phyloP scores from a whole-genome alignment of 495 filamentous ascomycete species.

The Penicillium maclennaniae region DNA sequence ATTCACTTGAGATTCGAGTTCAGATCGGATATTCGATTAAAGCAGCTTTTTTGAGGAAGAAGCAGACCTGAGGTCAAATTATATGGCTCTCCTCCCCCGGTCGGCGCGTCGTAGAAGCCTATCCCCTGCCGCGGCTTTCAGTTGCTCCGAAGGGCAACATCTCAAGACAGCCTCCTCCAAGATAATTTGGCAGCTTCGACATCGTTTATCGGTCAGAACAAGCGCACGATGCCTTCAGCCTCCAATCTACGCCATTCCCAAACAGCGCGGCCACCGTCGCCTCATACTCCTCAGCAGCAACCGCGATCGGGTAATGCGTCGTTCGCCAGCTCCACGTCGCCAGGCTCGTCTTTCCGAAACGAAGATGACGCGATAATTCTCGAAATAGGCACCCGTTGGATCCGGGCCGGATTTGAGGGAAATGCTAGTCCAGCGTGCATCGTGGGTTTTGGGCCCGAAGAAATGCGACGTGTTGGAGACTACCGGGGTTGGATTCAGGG shows the following conservation, averaged over 20 bases:
- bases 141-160: conserved; percentile 16
- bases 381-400: conserved; percentile 73
- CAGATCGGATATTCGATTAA: background rate
- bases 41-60: background rate
- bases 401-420: conserved; percentile 82
- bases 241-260: conserved; percentile 34
- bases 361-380: conserved; percentile 83
- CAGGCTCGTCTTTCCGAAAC: conserved; percentile 64
- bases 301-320: conserved; percentile 38
- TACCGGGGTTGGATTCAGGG: conserved; percentile 63
- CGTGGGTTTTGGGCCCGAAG: conserved; percentile 65
- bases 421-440: conserved; percentile 70
- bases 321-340: conserved; percentile 65
- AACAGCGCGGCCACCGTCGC: conserved; percentile 27
- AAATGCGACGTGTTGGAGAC: conserved; percentile 77
- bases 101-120: conserved; percentile 6
- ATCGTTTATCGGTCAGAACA: conserved; percentile 9
- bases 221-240: conserved; percentile 14
- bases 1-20: background rate
- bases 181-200: conserved; percentile 13
- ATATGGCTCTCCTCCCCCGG: conserved; percentile 9
- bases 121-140: conserved; percentile 5
- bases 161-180: conserved; percentile 2
- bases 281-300: conserved; percentile 38
- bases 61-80: background rate